These are phyloP conservation scores for Stachybotrys elegans DNA, from an alignment of 2,329 filamentous ascomycete species.

Conservation along the genomic window DNA sequence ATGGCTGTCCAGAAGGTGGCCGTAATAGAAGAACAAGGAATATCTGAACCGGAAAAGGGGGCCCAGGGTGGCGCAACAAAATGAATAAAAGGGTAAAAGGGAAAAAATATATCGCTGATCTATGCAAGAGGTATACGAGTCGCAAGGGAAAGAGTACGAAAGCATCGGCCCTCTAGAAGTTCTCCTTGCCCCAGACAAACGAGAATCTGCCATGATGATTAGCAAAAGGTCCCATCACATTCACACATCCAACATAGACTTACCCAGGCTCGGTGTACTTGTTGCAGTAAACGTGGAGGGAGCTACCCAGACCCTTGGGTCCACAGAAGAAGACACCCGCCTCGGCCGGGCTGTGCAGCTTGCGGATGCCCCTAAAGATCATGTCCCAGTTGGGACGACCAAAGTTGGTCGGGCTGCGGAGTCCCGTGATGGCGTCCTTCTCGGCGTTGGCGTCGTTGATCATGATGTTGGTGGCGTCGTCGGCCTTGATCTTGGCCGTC, in stretches of 20 bases:
- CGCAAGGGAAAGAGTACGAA: too few species aligned
- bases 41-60: too few species aligned
- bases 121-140: too few species aligned
- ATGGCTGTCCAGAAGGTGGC: too few species aligned
- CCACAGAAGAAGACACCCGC: conserved; percentile 83
- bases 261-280: conserved; percentile 80
- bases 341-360: conserved; percentile 68
- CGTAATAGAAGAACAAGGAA: too few species aligned
- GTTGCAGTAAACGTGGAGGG: conserved; percentile 78
- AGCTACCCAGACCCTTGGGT: conserved; percentile 71
- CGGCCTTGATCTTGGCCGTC: conserved; percentile 79
- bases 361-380: conserved; percentile 79
- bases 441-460: conserved; percentile 84
- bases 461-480: conserved; percentile 88
- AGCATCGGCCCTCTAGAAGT: too few species aligned
- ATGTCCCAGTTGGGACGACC: conserved; percentile 86
- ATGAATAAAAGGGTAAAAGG: too few species aligned
- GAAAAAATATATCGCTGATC: too few species aligned
- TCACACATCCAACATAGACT: conserved; percentile 27
- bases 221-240: conserved; percentile 15
- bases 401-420: conserved; percentile 79
- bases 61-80: too few species aligned
- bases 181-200: conserved; percentile 66
- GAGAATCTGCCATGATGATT: conserved; percentile 44
- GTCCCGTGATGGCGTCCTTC: conserved; percentile 77